Evolutionary conservation across 2,329 filamentous ascomycete species (phyloP).

Genomic region (Ilyonectria robusta): DNA sequence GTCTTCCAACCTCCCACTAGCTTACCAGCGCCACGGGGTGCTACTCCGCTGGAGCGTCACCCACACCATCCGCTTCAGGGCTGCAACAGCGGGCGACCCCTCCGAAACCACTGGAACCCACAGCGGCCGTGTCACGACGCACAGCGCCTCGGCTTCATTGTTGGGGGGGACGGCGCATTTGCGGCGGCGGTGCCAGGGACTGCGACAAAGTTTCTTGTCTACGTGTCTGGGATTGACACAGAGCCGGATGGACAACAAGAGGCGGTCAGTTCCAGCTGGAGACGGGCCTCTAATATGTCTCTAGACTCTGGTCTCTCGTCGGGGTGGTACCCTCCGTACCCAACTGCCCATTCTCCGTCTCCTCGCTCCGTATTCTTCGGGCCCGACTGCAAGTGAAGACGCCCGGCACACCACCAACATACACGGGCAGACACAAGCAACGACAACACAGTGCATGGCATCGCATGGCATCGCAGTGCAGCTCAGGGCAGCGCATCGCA

Average conservation of each 20-base stretch:
- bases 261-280: constrained; percentile 38
- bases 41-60: constrained; percentile 19
- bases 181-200: constrained; percentile 18
- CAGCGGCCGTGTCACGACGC: constrained; percentile 36
- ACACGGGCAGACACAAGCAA: constrained; percentile 7
- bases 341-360: not conserved
- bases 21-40: constrained; percentile 45
- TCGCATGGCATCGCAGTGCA: constrained; percentile 2
- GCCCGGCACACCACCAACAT: constrained; percentile 13
- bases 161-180: constrained; percentile 18
- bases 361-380: constrained; percentile 8
- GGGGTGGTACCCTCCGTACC: not conserved
- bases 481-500: constrained; percentile 8
- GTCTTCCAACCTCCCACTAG: constrained; percentile 38
- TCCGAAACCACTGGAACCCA: constrained; percentile 40
- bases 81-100: constrained; percentile 13
- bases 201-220: constrained; percentile 28
- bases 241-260: constrained; percentile 25
- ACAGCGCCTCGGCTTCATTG: constrained; percentile 40
- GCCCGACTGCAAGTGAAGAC: constrained; percentile 12
- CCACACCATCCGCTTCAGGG: constrained; percentile 9
- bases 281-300: not conserved
- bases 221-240: constrained; percentile 40
- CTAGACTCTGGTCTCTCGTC: not conserved
- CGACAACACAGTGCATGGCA: constrained; percentile 21